Evolutionary conservation across 495 filamentous ascomycete genomes (phyloP).

Genomic region (Aspergillus campestris): DNA sequence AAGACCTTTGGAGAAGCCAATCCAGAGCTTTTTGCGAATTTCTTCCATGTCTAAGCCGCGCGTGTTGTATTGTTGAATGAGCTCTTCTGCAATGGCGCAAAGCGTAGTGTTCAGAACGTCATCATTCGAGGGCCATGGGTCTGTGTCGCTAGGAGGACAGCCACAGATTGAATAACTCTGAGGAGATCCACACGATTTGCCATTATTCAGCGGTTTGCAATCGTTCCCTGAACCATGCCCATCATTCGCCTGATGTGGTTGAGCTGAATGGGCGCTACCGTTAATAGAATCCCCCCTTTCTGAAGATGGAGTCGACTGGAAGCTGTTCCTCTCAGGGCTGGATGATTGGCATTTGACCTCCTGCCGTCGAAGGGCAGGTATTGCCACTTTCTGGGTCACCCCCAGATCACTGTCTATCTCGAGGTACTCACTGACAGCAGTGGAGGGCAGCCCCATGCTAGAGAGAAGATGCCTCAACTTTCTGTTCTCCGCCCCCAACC

Average conservation of each 20-base stretch:
- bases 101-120: constrained; percentile 33
- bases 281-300: no score
- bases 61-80: constrained; percentile 34
- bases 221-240: not conserved
- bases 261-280: no score
- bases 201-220: not conserved
- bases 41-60: constrained; percentile 28
- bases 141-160: constrained; percentile 12
- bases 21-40: constrained; percentile 27
- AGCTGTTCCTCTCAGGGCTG: not conserved
- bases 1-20: constrained; percentile 25
- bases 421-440: constrained; percentile 25
- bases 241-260: no score
- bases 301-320: not conserved
- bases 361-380: constrained; percentile 22
- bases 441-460: constrained; percentile 18
- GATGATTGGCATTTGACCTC: not conserved
- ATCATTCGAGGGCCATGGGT: constrained; percentile 13
- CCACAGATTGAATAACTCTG: constrained; percentile 20
- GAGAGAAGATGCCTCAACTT: constrained; percentile 21
- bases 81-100: constrained; percentile 32
- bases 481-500: constrained; percentile 30
- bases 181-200: not conserved
- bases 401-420: constrained; percentile 11
- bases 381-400: constrained; percentile 28